phyloP scores from a whole-genome alignment of 2,329 filamentous ascomycete genomes.

The Drechmeria coniospora region DNA sequence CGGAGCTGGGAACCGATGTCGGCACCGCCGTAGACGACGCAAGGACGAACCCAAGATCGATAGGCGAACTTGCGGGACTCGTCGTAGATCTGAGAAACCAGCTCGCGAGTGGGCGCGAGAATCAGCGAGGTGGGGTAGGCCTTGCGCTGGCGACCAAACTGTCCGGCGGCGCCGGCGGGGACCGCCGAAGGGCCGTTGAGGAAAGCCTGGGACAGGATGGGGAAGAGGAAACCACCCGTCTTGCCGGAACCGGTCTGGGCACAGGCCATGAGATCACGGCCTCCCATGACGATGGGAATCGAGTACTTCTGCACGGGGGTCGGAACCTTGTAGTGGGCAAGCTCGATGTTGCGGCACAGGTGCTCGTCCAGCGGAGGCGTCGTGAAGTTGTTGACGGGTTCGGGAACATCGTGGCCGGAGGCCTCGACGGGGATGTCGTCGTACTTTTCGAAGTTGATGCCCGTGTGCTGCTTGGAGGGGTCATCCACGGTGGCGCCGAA shows the following conservation, averaged over 20 bases:
- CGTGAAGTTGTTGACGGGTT: slow-evolving; percentile 78
- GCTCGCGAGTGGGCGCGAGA: slow-evolving; percentile 89
- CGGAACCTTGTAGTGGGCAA: slow-evolving; percentile 87
- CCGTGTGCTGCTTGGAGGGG: slow-evolving; percentile 86
- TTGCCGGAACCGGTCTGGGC: slow-evolving; percentile 99
- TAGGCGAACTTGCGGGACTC: slow-evolving; percentile 97
- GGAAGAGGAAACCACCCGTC: slow-evolving; percentile 98
- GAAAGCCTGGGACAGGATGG: slow-evolving; percentile 95
- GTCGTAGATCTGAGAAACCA: slow-evolving; percentile 97
- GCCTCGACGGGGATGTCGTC: slow-evolving; percentile 98
- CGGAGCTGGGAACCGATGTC: slow-evolving; percentile 97
- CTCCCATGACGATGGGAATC: slow-evolving; percentile 95
- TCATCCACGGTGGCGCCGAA: slow-evolving; percentile 81
- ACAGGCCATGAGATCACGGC: slow-evolving; percentile 97
- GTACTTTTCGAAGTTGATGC: slow-evolving; percentile 99
- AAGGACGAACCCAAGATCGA: slow-evolving; percentile 96
- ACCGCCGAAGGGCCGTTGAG: slow-evolving; percentile 64
- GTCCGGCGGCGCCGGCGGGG: slow-evolving; percentile 48
- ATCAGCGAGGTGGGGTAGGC: slow-evolving; percentile 94
- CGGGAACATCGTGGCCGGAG: slow-evolving; percentile 83
- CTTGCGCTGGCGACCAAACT: slow-evolving; percentile 89
- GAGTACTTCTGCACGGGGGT: slow-evolving; percentile 99
- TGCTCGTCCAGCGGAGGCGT: slow-evolving; percentile 94
- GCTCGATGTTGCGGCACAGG: slow-evolving; percentile 79
- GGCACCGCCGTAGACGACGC: slow-evolving; percentile 96